Evolutionary conservation across 768 basidiomycete genomes (phyloP), one percentile per base, ranked within the genome.

Genomic region (Pulveroboletus sp.): DNA sequence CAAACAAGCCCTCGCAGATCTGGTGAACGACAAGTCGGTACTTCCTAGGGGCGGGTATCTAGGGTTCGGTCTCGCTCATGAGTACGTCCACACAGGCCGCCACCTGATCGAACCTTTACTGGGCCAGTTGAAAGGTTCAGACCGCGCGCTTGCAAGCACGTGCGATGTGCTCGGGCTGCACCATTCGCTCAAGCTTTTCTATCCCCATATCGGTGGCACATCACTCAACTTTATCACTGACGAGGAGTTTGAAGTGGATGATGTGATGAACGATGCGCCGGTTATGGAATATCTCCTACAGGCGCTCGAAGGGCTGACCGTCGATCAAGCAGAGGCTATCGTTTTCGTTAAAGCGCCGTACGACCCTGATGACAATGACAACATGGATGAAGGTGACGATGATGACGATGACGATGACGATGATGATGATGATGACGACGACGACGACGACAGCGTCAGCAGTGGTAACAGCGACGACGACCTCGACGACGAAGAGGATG

Each of bases 41-140:
- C 46, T 56, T 2, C 43, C 42, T 3, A 19, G 31, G 0, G 55
- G 56, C 0, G 50, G 57, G 2, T 57, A 53, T 24, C 40, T 51
- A 1, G 49, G 49, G 2, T 58, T 45, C 0, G 43, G 57, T 25
- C 55, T 57, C 21, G 31, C 13, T 4, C 57, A 58, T 34, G 40
- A 57, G 27, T 50, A 57, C n/a, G 24, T 48, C 7, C 40, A 50
- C 25, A 36, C 41, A 0, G 23, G 32, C 2, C 20, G 4, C 5
- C 39, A 50, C 1, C 7, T 42, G 1, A 2, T 58, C 5, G 19
- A 29, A 1, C 19, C 5, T 0, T 20, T 58, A 21, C 11, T 32
- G 13, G 41, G 25, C 4, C 57, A 58, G 35, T n/a, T 58, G 31
- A 58, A 55, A 49, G 52, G 55, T 23, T 40, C 45, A 1, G 53